Base-by-base conservation (phyloP, 1,284 basidiomycete genomes). In the Cerrena zonata region DNA sequence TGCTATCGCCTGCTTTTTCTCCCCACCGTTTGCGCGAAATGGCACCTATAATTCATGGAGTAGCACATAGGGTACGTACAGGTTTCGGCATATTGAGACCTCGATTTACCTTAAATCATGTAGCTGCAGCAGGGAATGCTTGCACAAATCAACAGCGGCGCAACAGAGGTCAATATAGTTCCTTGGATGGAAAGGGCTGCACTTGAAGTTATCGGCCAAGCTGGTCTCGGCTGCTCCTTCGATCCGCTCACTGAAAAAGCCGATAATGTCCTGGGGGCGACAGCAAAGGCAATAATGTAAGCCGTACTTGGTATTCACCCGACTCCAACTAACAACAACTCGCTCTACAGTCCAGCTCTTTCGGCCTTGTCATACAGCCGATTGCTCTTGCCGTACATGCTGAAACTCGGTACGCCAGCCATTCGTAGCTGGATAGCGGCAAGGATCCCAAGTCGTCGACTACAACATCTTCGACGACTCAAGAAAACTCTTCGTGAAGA, bases 401-500 rank as follows among this genome's bases (percentile, higher is more conserved):
- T n/a, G 34, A 36, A 36, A 36, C 34, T 36, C n/a, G 34, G 34
- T n/a, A 11, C 34, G 11, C 34, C 34, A 36, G 34, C 34, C 11
- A 11, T 36, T 36, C 34, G 34, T 36, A 12, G 40, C 11, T 21
- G 40, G 11, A n/a, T 36, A 11, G 34, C 34, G n/a, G 34, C 11
- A 36, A 11, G n/a, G 11, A 36, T 36, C n/a, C 34, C 34, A 11
- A 36, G 34, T 36, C 34, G 34, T 11, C 11, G 34, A 36, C 34
- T 36, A 11, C 11, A 36, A n/a, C 34, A 36, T 36, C 11, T n/a
- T n/a, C 11, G 11, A n/a, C 34, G 62, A 34, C 54, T 61, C 22
- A 45, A 48, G 2, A 58, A 60, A 52, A 52, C 41, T n/a, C 49
- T 61, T 45, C 50, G 57, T 42, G 50, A 36, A 40, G 51, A 54